These are phyloP conservation scores for Elongisporangium senticosum DNA, from an alignment of 352 stramenopile genomes.

Conservation along the genomic window DNA sequence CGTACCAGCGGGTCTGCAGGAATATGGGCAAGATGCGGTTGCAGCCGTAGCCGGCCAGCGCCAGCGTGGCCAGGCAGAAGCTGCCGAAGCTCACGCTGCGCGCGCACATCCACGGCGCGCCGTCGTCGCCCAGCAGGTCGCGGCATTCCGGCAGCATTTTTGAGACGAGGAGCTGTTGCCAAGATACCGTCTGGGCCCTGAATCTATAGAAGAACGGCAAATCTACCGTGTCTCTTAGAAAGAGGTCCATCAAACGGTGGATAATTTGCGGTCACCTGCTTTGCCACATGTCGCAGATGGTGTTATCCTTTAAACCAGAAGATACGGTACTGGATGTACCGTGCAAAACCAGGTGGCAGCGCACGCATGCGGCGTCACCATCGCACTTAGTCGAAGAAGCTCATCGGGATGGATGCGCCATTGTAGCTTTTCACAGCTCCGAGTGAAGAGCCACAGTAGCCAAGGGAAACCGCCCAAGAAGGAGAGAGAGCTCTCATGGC, in stretches of 20 bases:
- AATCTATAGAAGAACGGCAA: not conserved
- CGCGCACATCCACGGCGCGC: constrained; percentile 41
- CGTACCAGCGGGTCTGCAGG: constrained; percentile 46
- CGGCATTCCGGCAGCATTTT: constrained; percentile 54
- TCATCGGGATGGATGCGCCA: not conserved
- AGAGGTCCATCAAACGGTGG: not conserved
- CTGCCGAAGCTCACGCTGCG: constrained; percentile 57
- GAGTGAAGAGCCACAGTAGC: not conserved
- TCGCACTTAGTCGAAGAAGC: not conserved
- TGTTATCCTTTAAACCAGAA: not conserved
- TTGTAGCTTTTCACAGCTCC: not conserved
- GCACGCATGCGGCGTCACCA: not conserved
- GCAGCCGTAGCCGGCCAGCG: constrained; percentile 31
- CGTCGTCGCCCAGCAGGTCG: constrained; percentile 26
- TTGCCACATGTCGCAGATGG: not conserved
- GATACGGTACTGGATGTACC: not conserved
- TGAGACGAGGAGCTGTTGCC: not conserved
- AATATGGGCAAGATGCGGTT: constrained; percentile 55
- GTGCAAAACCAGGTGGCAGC: not conserved
- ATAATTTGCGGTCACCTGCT: not conserved
- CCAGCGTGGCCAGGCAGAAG: constrained; percentile 49
- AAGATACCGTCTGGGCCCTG: too few species aligned
- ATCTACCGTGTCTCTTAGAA: not conserved
- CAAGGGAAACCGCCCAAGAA: not conserved
- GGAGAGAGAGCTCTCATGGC: not conserved